A percentile compares a stretch with the other conserved stretches of the same genome.
Conservation (phyloP, 208 protist species). For the Leishmania braziliensis region DNA sequence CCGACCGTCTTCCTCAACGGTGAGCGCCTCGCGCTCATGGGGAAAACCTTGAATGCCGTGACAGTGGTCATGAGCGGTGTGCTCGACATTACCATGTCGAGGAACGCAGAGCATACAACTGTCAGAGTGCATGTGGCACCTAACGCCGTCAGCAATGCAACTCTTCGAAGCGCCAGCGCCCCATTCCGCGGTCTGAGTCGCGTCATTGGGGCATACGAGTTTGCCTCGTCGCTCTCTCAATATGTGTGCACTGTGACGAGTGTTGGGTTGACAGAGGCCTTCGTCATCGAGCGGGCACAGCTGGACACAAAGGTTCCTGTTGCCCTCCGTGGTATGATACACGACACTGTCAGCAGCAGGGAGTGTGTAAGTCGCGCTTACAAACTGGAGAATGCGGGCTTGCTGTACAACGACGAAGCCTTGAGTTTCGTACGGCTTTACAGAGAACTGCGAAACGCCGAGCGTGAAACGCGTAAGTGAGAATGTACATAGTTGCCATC, state of each 20-base stretch:
- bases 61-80: slow-evolving; percentile 65
- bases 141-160: slow-evolving; percentile 3
- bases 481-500: not conserved
- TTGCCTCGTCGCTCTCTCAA: slow-evolving; percentile 55
- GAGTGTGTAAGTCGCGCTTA: slow-evolving; percentile 59
- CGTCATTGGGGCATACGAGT: slow-evolving; percentile 84
- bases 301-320: slow-evolving; percentile 55
- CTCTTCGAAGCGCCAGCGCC: not conserved
- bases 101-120: slow-evolving; percentile 49
- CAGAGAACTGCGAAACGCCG: slow-evolving; percentile 28
- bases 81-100: slow-evolving; percentile 67
- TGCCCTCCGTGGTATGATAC: slow-evolving; percentile 52
- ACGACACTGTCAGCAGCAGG: slow-evolving; percentile 38
- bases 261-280: slow-evolving; percentile 77
- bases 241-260: slow-evolving; percentile 77
- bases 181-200: slow-evolving; percentile 33
- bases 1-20: slow-evolving; percentile 77
- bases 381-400: slow-evolving; percentile 43
- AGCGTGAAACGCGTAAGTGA: slow-evolving; percentile 29
- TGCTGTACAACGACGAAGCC: slow-evolving; percentile 46
- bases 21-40: slow-evolving; percentile 74
- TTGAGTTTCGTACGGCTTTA: slow-evolving; percentile 59
- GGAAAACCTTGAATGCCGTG: slow-evolving; percentile 61
- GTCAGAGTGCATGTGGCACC: slow-evolving; percentile 19
- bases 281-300: slow-evolving; percentile 54